A percentile compares a stretch with the other conserved stretches of the same genome.
Evolutionary conservation across 2,329 filamentous ascomycete genomes (phyloP).

Genomic region (Lasiodiplodia hormozganensis): DNA sequence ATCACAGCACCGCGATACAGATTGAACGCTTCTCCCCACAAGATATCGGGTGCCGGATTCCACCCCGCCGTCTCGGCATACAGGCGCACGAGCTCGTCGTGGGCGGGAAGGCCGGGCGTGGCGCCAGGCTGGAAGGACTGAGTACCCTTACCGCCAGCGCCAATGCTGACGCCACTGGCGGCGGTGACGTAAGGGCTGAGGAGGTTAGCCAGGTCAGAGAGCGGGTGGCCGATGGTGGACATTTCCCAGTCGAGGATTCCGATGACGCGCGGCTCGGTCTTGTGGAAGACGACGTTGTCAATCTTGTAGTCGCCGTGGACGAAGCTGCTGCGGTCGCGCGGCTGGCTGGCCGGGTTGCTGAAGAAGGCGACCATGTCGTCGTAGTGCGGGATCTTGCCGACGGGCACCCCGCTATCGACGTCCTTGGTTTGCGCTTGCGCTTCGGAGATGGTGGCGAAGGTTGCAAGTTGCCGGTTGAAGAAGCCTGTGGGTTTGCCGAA

Average conservation of each 20-base stretch:
- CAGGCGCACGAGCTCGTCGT: constrained; percentile 67
- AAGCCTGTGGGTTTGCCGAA: constrained; percentile 81
- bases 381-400: constrained; percentile 85
- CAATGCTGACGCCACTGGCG: constrained; percentile 44
- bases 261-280: constrained; percentile 84
- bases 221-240: constrained; percentile 94
- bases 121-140: constrained; percentile 66
- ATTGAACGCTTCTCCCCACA: constrained; percentile 70
- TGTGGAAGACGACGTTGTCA: constrained; percentile 73
- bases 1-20: constrained; percentile 67
- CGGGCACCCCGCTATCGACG: constrained; percentile 74
- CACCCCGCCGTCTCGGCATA: constrained; percentile 74
- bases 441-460: constrained; percentile 78
- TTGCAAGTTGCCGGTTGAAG: constrained; percentile 84
- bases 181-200: constrained; percentile 56
- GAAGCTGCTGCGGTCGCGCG: constrained; percentile 76
- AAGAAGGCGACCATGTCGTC: constrained; percentile 83
- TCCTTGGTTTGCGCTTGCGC: constrained; percentile 80
- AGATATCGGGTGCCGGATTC: constrained; percentile 67
- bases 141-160: constrained; percentile 42
- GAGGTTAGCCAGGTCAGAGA: constrained; percentile 89
- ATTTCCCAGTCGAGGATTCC: constrained; percentile 98
- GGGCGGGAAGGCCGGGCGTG: constrained; percentile 70
- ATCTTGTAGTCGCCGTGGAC: constrained; percentile 97
- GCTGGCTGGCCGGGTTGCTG: constrained; percentile 70